A percentile compares a stretch with the other conserved stretches of the same genome.
Conservation (phyloP, 129 eudicot genomes). For the Kitagawia praeruptora region DNA sequence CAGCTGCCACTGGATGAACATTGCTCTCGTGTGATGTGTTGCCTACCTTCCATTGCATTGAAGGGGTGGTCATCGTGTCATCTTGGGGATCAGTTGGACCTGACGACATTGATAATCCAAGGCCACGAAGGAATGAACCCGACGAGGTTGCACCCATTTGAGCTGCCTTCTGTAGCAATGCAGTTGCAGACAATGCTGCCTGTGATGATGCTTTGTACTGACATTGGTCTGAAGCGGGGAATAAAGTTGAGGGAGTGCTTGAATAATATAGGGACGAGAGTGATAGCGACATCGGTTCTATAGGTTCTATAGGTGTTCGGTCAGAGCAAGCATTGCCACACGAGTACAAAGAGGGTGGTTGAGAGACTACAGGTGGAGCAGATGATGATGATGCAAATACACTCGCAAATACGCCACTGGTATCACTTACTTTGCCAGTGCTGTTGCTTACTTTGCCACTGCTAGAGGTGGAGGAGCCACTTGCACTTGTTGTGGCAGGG, state of each 20-base stretch:
- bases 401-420: constrained; percentile 46
- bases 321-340: constrained; percentile 28
- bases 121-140: constrained; percentile 55
- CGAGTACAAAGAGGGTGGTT: constrained; percentile 38
- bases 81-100: constrained; percentile 20
- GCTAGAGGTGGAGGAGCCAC: constrained; percentile 31
- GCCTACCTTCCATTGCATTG: constrained; percentile 22
- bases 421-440: neutral
- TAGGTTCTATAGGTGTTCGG: constrained; percentile 22
- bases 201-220: constrained; percentile 32
- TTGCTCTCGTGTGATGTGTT: constrained; percentile 29
- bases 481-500: constrained; percentile 12
- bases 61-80: constrained; percentile 5
- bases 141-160: constrained; percentile 73
- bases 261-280: constrained; percentile 55
- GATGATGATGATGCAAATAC: constrained; percentile 40
- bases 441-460: constrained; percentile 22
- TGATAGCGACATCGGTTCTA: constrained; percentile 63
- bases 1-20: constrained; percentile 10
- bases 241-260: constrained; percentile 32
- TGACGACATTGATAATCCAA: constrained; percentile 39
- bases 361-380: constrained; percentile 17
- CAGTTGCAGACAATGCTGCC: constrained; percentile 78
- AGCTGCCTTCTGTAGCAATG: constrained; percentile 78
- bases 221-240: constrained; percentile 29